phyloP scores from a whole-genome alignment of 208 protist species.

The Porcisia hertigi region DNA sequence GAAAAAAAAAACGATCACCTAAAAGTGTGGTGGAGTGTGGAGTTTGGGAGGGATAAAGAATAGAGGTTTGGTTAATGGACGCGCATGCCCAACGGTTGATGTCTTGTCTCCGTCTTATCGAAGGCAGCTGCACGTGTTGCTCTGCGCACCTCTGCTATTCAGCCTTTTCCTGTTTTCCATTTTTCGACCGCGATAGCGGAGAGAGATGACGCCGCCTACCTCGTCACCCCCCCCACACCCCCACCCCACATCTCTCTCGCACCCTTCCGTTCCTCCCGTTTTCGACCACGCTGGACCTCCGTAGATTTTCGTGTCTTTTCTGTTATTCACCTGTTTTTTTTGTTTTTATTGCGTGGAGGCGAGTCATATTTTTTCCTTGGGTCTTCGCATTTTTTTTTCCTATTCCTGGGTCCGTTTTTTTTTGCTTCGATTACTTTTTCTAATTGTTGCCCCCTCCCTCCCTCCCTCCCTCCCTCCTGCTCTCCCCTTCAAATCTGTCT shows the following conservation, averaged over 20 bases:
- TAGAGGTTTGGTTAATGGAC: background rate
- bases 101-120: background rate
- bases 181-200: background rate
- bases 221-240: background rate
- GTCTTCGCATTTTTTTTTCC: background rate
- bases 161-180: background rate
- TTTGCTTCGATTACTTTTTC: background rate
- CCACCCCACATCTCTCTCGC: background rate
- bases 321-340: background rate
- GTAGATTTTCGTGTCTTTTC: background rate
- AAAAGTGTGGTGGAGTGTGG: no score
- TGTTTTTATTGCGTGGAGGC: background rate
- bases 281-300: background rate
- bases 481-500: background rate
- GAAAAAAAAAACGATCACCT: no score
- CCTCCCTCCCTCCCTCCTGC: background rate
- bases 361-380: background rate
- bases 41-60: no score
- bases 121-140: background rate
- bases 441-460: background rate
- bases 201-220: background rate
- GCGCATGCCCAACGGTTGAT: background rate
- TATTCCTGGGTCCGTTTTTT: background rate
- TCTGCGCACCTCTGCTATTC: background rate
- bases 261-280: background rate